Base-by-base conservation (phyloP, 2,329 filamentous ascomycete genomes). In the Botrytis aclada region DNA sequence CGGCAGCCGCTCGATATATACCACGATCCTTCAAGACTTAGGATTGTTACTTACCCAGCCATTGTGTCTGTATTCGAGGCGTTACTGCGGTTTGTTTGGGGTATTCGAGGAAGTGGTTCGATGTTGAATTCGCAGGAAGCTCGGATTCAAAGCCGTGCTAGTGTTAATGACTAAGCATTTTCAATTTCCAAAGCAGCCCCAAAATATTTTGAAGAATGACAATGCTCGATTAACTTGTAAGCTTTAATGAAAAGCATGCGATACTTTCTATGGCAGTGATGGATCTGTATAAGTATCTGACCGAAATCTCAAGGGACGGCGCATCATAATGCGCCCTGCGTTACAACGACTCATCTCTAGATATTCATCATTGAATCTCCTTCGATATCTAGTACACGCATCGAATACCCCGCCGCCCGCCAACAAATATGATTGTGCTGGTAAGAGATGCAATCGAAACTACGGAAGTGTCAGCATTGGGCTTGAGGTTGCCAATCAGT, bases 301-400 rank as follows among this genome's bases (percentile, higher is more conserved):
- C 51, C 32, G n/a, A 54, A 32, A 63, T 39, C 32, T 63, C 39
- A 67, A 66, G 45, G 72, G 63, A 62, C n/a, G 61, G 62, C 56
- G 70, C 71, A 65, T 74, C 69, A 72, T 72, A 60, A 70, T 70
- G 70, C 70, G 64, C 51, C 70, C 77, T 67, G 78, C 78, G 37
- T 71, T 80, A 54, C 77, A 78, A 71, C 77, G 77, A 73, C 77
- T 80, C 56, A 77, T 81, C 69, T 72, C 72, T 71, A 78, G 79
- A 75, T 78, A 79, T 61, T 75, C 77, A 54, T 77, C 78, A 58
- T 73, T 80, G 56, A 74, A 79, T 39, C 70, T 80, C 29, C 74
- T 80, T 45, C 72, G 73, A 73, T 75, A 71, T 64, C 62, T 79
- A 22, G 66, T 78, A 37, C 37, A n/a, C 74, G 70, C 61, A 67